A percentile compares a stretch with the other conserved stretches of the same genome.
These are phyloP conservation scores for Aspergillus sp. DNA, from an alignment of 2,329 filamentous ascomycete species.

Conservation along the genomic window DNA sequence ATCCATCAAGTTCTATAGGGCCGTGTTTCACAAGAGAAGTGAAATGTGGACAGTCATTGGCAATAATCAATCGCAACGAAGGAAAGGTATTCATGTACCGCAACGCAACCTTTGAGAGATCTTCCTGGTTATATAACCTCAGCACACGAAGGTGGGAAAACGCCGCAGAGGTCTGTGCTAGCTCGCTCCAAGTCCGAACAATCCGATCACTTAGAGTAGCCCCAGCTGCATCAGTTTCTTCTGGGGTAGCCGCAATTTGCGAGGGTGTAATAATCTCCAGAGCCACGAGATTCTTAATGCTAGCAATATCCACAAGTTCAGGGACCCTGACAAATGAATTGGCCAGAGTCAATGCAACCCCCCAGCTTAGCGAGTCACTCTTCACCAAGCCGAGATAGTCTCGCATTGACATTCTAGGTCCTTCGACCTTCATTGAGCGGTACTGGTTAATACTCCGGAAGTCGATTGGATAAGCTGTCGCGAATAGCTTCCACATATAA, in stretches of 20 bases:
- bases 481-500: conserved; percentile 41
- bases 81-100: conserved; percentile 31
- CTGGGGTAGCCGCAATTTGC: conserved; percentile 5
- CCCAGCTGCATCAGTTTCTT: conserved; percentile 6
- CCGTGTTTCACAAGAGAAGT: conserved; percentile 13
- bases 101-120: conserved; percentile 27
- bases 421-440: conserved; percentile 26
- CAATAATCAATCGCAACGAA: conserved; percentile 29
- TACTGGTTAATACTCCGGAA: conserved; percentile 24
- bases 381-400: conserved; percentile 33
- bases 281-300: conserved; percentile 35
- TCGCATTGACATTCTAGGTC: conserved; percentile 23
- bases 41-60: conserved; percentile 27
- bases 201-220: conserved; percentile 34
- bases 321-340: conserved; percentile 23
- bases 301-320: conserved; percentile 35
- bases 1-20: conserved; percentile 20
- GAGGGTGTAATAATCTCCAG: conserved; percentile 29
- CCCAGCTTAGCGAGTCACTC: conserved; percentile 28
- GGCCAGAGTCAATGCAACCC: conserved; percentile 29
- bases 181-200: conserved; percentile 38
- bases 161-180: conserved; percentile 22
- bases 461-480: conserved; percentile 30
- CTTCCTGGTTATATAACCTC: conserved; percentile 27
- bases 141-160: conserved; percentile 36